Conservation (phyloP, 148 eudicot genomes). For the Salicornia ramosissima region DNA sequence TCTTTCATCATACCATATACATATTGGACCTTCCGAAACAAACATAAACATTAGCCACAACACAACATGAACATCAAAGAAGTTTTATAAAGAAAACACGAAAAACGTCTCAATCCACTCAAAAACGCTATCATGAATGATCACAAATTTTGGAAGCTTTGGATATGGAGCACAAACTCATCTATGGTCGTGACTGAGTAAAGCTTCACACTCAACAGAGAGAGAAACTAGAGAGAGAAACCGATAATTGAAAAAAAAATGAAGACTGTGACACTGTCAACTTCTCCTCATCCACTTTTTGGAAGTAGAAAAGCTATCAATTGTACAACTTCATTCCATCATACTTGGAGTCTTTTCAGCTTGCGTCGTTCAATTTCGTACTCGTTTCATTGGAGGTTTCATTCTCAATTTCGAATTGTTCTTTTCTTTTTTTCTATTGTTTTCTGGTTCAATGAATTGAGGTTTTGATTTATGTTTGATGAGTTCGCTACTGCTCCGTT, state of each 20-base stretch:
- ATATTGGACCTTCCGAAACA: conserved; percentile 5
- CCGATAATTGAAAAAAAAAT: background rate
- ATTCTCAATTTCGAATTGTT: background rate
- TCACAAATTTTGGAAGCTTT: conserved; percentile 1
- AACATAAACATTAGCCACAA: too few species aligned
- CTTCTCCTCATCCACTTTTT: conserved; percentile 11
- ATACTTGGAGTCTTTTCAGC: conserved; percentile 7
- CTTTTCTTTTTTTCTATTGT: background rate
- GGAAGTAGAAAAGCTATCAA: background rate
- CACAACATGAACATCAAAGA: background rate
- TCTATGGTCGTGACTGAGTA: background rate
- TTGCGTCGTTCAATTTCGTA: conserved; percentile 6
- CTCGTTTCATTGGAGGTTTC: conserved; percentile 20
- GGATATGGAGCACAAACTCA: conserved; percentile 3
- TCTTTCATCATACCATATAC: too few species aligned
- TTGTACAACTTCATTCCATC: conserved; percentile 2
- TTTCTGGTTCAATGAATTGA: too few species aligned
- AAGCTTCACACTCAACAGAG: background rate
- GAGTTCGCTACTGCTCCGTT: background rate
- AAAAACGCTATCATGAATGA: conserved; percentile 30
- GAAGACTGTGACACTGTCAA: conserved; percentile 20
- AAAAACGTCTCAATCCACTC: conserved; percentile 30
- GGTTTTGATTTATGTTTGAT: background rate
- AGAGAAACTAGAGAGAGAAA: conserved; percentile 6
- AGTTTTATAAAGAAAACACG: background rate